A percentile compares a stretch with the other conserved stretches of the same genome.
phyloP scores from a whole-genome alignment of 2,329 filamentous ascomycete genomes.

The Monilinia polystroma region DNA sequence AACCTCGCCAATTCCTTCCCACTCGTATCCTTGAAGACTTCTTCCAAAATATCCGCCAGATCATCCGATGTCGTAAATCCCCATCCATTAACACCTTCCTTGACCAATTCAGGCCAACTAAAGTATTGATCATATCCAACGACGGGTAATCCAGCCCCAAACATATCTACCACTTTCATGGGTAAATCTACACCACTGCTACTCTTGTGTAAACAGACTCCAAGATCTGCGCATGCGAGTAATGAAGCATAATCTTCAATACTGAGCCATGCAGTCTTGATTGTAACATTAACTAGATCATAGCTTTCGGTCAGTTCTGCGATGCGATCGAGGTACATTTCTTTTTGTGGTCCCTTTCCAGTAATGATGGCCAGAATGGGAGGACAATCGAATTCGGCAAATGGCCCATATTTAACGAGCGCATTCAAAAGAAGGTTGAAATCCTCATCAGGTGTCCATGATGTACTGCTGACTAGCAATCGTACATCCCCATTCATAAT shows the following conservation, averaged over 20 bases:
- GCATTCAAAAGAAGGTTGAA: constrained; percentile 85
- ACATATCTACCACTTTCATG: constrained; percentile 99
- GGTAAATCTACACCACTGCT: constrained; percentile 93
- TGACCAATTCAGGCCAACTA: constrained; percentile 88
- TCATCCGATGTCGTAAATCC: constrained; percentile 75
- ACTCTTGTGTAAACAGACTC: constrained; percentile 88
- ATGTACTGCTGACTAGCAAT: constrained; percentile 88
- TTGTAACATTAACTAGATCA: constrained; percentile 66
- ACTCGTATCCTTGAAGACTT: constrained; percentile 58
- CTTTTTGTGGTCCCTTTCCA: constrained; percentile 84
- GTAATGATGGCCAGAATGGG: constrained; percentile 91
- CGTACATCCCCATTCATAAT: constrained; percentile 59
- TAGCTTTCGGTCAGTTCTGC: constrained; percentile 54
- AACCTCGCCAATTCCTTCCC: constrained; percentile 57
- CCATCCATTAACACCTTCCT: constrained; percentile 79
- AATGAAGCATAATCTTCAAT: constrained; percentile 81
- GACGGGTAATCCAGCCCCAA: constrained; percentile 88
- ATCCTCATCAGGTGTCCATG: constrained; percentile 96
- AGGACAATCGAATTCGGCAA: constrained; percentile 42
- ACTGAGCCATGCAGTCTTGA: constrained; percentile 82
- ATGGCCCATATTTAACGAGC: constrained; percentile 68
- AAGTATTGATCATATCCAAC: constrained; percentile 82
- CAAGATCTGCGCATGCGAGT: constrained; percentile 81
- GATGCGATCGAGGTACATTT: constrained; percentile 69
- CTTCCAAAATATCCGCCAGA: constrained; percentile 60